These are phyloP conservation scores for Ophiocordyceps camponoti-floridani DNA, from an alignment of 2,329 filamentous ascomycete species.

Conservation along the genomic window DNA sequence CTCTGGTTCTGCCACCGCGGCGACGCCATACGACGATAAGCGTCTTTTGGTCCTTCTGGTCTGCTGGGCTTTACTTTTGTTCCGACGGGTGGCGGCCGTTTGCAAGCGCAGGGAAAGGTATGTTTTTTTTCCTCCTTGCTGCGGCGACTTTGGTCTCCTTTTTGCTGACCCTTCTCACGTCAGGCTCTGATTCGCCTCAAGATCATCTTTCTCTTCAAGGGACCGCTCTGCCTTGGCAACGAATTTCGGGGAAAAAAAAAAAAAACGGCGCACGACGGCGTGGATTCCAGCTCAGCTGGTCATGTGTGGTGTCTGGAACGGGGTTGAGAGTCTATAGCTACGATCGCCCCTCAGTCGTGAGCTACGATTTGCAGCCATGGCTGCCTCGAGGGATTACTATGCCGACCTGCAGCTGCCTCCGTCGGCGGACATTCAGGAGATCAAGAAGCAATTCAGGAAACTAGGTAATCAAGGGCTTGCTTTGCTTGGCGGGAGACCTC, in stretches of 20 bases:
- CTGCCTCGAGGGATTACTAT: conserved; percentile 56
- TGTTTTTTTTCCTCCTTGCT: background rate
- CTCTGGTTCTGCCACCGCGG: background rate
- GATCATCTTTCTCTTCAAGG: background rate
- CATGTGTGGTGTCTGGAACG: conserved; percentile 4
- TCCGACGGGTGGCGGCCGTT: background rate
- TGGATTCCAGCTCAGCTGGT: conserved; percentile 1
- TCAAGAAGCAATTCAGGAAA: conserved; percentile 76
- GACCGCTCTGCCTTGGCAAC: background rate
- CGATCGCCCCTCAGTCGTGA: background rate
- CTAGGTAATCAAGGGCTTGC: conserved; percentile 38
- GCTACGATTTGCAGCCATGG: conserved; percentile 11
- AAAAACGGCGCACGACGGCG: background rate
- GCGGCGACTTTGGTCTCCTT: background rate
- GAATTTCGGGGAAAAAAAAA: background rate
- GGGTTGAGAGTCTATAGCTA: background rate
- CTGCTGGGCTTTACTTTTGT: background rate
- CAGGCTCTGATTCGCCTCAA: background rate
- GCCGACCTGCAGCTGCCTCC: conserved; percentile 58
- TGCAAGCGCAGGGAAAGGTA: background rate
- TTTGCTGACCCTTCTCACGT: background rate
- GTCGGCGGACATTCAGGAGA: conserved; percentile 51
- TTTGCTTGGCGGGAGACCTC: background rate
- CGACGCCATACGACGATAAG: background rate
- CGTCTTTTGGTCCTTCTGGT: background rate